Percentiles rank a stretch among this genome's conserved stretches.
Conservation (phyloP, 441 rosid genomes). For the Euphorbia schlechtendalii region DNA sequence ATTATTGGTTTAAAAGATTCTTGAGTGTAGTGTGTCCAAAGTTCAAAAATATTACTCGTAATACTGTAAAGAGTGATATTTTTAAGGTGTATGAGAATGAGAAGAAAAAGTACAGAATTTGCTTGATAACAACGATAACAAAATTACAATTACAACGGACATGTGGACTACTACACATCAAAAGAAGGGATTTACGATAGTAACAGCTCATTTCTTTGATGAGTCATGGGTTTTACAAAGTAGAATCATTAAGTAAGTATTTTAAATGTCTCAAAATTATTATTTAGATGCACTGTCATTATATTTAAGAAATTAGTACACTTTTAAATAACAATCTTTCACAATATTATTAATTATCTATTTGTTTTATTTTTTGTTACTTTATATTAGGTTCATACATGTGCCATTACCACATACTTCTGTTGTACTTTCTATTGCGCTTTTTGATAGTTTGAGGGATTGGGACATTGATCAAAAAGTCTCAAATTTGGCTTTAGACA, state of each 20-base stretch:
- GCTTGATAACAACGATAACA: background rate
- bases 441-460: background rate
- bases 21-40: too few relatives aligned
- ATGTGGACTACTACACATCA: conserved; percentile 10
- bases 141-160: conserved; percentile 6
- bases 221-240: background rate
- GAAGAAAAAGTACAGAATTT: too few relatives aligned
- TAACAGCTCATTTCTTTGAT: conserved; percentile 6
- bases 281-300: too few relatives aligned
- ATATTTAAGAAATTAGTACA: background rate
- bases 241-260: background rate
- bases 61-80: too few relatives aligned
- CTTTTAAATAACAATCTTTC: background rate
- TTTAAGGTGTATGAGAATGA: too few relatives aligned
- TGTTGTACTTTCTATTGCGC: background rate
- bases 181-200: conserved; percentile 10
- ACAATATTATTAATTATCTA: background rate
- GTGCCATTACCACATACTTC: conserved; percentile 5
- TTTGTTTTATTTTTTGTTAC: background rate
- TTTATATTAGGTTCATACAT: conserved; percentile 1
- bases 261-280: background rate
- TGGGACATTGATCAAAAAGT: conserved; percentile 18
- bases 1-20: too few relatives aligned
- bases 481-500: conserved; percentile 2
- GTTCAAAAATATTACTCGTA: too few relatives aligned